These are phyloP conservation scores for Populus ilicifolia DNA, from an alignment of 345 rosid species.

Conservation along the genomic window DNA sequence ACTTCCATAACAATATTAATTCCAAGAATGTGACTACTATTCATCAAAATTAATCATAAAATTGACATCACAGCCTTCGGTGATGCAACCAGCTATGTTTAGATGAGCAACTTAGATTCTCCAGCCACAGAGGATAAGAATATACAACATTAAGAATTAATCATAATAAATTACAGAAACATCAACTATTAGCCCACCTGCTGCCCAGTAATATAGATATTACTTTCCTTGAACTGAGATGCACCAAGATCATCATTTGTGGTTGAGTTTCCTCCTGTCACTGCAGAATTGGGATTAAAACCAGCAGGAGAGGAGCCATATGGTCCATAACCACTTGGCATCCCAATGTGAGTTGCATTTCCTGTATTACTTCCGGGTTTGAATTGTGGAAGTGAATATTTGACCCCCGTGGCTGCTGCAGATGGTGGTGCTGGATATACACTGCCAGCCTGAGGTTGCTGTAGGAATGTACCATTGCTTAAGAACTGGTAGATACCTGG, in stretches of 20 bases:
- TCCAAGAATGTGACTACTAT: not conserved
- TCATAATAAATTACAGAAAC: not conserved
- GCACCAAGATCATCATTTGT: conserved; percentile 69
- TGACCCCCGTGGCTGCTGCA: conserved; percentile 62
- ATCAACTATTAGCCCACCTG: conserved; percentile 47
- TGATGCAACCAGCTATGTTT: not conserved
- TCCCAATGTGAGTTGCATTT: conserved; percentile 61
- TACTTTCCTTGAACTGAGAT: conserved; percentile 78
- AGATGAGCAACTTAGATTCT: not conserved
- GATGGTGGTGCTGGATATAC: conserved; percentile 68
- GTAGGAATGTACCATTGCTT: conserved; percentile 75
- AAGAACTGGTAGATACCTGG: conserved; percentile 70
- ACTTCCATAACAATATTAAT: not conserved
- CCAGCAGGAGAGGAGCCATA: conserved; percentile 75
- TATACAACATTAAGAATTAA: not conserved
- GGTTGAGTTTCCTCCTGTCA: conserved; percentile 61
- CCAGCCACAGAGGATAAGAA: not conserved
- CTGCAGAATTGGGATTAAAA: conserved; percentile 63
- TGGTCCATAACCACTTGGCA: conserved; percentile 74
- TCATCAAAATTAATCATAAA: not conserved
- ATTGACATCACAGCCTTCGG: not conserved
- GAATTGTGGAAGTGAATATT: conserved; percentile 73
- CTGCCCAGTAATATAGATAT: conserved; percentile 63
- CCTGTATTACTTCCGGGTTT: conserved; percentile 72
- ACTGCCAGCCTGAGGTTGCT: conserved; percentile 73